These are phyloP conservation scores for Elsinoe fawcettii DNA, from an alignment of 2,329 filamentous ascomycete species.

Conservation along the genomic window DNA sequence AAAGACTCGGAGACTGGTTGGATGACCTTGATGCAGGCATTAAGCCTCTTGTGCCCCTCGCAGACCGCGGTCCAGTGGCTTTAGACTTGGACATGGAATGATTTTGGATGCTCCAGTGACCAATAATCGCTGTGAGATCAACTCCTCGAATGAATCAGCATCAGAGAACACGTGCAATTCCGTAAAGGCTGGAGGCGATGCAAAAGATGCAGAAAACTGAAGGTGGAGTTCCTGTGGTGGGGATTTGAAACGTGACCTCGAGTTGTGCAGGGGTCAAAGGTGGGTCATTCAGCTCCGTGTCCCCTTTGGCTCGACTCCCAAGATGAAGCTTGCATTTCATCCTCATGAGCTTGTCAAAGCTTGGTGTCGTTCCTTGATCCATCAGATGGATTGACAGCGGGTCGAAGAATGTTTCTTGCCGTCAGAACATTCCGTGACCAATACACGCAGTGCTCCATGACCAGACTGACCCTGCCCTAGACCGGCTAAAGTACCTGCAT, in stretches of 20 bases:
- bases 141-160: too few species aligned
- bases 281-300: not conserved
- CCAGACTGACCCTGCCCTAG: not conserved
- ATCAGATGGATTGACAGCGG: not conserved
- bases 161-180: too few species aligned
- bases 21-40: not conserved
- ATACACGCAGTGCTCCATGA: not conserved
- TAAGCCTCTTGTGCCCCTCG: not conserved
- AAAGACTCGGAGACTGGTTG: not conserved
- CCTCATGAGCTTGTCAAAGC: slow-evolving; percentile 1
- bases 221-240: not conserved
- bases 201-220: too few species aligned
- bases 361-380: not conserved
- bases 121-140: too few species aligned
- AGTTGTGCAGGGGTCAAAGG: not conserved
- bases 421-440: not conserved
- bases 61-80: not conserved
- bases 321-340: not conserved
- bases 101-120: not conserved
- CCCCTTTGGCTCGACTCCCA: not conserved
- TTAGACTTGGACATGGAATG: not conserved
- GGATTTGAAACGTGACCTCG: not conserved
- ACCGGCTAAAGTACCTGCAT: slow-evolving; percentile 2
- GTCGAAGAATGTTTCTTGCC: not conserved
- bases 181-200: too few species aligned